These are phyloP conservation scores for Colletotrichum sp. DNA, from an alignment of 2,329 filamentous ascomycete species.

Conservation along the genomic window DNA sequence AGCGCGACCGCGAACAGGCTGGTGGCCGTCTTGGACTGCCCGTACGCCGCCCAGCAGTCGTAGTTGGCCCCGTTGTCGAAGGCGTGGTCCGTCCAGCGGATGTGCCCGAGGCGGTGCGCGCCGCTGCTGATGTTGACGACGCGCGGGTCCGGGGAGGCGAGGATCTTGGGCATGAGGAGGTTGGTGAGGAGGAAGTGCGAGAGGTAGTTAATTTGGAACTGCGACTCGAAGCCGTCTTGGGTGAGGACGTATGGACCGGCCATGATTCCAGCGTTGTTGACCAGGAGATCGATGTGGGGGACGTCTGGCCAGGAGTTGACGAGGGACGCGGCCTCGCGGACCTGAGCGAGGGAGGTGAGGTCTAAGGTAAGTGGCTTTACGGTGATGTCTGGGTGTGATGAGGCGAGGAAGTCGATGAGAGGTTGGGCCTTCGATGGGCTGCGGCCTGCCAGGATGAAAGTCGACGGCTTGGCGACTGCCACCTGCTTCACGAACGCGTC, in stretches of 20 bases:
- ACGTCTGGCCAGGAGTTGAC: conserved; percentile 38
- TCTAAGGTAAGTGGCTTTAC: conserved; percentile 40
- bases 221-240: conserved; percentile 42
- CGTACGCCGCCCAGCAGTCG: conserved; percentile 29
- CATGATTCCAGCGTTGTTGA: conserved; percentile 52
- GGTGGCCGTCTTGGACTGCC: conserved; percentile 31
- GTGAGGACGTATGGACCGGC: conserved; percentile 31
- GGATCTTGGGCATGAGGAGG: conserved; percentile 36
- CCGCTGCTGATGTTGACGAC: conserved; percentile 51
- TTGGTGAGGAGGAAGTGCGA: conserved; percentile 45
- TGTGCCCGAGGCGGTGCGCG: conserved; percentile 44
- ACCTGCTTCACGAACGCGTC: conserved; percentile 39
- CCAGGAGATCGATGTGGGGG: conserved; percentile 40
- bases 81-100: conserved; percentile 48
- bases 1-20: conserved; percentile 24
- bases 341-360: conserved; percentile 40
- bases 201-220: conserved; percentile 41
- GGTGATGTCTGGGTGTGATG: conserved; percentile 35
- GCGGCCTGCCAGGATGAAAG: conserved; percentile 52
- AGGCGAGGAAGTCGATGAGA: conserved; percentile 37
- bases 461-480: conserved; percentile 38
- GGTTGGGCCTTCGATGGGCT: conserved; percentile 41
- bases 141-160: conserved; percentile 30
- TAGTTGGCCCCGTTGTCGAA: conserved; percentile 34
- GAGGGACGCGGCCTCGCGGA: conserved; percentile 41